A percentile compares a stretch with the other conserved stretches of the same genome.
These are phyloP conservation scores for Podospora pseudocomata DNA, from an alignment of 495 filamentous ascomycete species.

Conservation along the genomic window DNA sequence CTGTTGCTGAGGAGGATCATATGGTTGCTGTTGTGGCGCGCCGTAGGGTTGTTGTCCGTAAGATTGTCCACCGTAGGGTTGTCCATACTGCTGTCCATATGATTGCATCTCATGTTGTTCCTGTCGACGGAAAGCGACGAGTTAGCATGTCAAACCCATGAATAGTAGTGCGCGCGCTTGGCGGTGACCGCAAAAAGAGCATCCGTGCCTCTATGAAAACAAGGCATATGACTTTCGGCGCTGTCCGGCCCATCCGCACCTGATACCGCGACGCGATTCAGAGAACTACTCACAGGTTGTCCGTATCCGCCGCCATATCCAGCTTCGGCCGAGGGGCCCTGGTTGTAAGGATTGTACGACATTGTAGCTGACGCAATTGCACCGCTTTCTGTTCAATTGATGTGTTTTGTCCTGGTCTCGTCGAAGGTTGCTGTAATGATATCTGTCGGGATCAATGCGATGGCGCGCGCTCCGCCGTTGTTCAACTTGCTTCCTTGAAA, in stretches of 20 bases:
- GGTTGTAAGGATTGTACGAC: slow-evolving; percentile 47
- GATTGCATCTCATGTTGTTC: slow-evolving; percentile 43
- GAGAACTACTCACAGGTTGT: slow-evolving; percentile 25
- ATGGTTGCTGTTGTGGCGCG: slow-evolving; percentile 8
- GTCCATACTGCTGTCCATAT: slow-evolving; percentile 24
- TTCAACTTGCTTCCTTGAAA: not conserved
- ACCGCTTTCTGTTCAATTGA: slow-evolving; percentile 17
- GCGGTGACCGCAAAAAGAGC: not conserved
- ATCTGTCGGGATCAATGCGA: not conserved
- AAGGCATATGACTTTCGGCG: not conserved
- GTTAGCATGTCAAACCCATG: not conserved
- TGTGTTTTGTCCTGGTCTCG: slow-evolving; percentile 1
- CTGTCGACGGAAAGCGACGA: slow-evolving; percentile 12
- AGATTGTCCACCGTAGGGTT: slow-evolving; percentile 17
- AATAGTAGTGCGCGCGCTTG: not conserved
- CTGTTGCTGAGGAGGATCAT: slow-evolving; percentile 16
- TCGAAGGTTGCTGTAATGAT: slow-evolving; percentile 1
- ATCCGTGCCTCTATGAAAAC: not conserved
- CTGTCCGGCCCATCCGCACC: not conserved
- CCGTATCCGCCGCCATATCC: slow-evolving; percentile 42
- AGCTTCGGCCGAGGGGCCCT: slow-evolving; percentile 41
- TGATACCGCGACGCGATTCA: not conserved
- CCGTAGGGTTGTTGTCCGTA: slow-evolving; percentile 15
- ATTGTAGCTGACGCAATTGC: slow-evolving; percentile 31
- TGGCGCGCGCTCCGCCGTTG: not conserved